phyloP scores from a whole-genome alignment of 2,329 filamentous ascomycete genomes.

The Beauveria sp. region DNA sequence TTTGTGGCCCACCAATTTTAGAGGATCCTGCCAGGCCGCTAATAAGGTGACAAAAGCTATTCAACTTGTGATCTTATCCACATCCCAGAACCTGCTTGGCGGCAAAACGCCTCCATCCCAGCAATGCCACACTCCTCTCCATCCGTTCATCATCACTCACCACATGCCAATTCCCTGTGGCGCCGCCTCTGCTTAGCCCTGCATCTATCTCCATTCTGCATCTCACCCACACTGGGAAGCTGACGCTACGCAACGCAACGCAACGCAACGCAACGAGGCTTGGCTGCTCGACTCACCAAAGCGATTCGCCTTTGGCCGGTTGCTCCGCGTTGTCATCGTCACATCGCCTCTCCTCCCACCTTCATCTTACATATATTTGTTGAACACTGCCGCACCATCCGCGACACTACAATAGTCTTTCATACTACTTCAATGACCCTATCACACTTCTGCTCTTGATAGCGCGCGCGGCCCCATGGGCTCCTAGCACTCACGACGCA shows the following conservation, averaged over 20 bases:
- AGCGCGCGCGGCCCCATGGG: background rate
- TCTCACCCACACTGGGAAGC: background rate
- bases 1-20: background rate
- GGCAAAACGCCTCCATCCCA: background rate
- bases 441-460: background rate
- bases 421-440: background rate
- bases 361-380: background rate
- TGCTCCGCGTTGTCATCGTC: background rate
- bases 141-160: background rate
- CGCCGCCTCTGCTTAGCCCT: background rate
- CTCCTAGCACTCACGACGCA: background rate
- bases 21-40: background rate
- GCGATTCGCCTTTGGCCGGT: background rate
- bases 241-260: background rate
- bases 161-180: background rate
- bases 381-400: background rate
- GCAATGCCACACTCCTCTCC: background rate
- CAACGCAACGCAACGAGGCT: background rate
- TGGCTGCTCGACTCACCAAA: background rate
- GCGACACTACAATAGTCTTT: background rate
- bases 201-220: background rate
- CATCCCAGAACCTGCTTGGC: background rate
- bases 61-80: background rate
- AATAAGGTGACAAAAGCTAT: background rate
- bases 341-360: background rate